Conservation (phyloP, 2,329 filamentous ascomycete genomes). For the Fusarium sp. region DNA sequence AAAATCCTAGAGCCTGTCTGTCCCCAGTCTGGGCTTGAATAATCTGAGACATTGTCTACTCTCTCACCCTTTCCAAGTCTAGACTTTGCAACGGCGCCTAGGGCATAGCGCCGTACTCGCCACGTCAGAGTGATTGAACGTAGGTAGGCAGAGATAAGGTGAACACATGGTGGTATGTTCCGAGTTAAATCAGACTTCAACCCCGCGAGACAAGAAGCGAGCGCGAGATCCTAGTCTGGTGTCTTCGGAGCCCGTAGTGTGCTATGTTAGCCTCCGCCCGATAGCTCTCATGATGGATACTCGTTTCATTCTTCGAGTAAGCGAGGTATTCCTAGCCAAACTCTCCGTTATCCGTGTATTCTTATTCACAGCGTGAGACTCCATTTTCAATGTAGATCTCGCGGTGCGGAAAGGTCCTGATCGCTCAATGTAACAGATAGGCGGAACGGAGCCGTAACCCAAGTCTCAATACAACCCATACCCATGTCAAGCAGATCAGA, state of each 20-base stretch:
- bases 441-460: constrained; percentile 42
- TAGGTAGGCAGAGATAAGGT: constrained; percentile 17
- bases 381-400: constrained; percentile 41
- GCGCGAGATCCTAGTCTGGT: constrained; percentile 4
- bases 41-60: constrained; percentile 22
- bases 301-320: constrained; percentile 23
- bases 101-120: constrained; percentile 23
- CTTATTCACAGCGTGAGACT: constrained; percentile 19
- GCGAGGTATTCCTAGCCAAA: constrained; percentile 15
- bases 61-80: constrained; percentile 10
- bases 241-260: neutral
- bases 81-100: constrained; percentile 20
- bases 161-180: neutral
- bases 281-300: constrained; percentile 23
- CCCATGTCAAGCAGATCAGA: constrained; percentile 26
- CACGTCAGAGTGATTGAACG: constrained; percentile 41
- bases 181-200: constrained; percentile 25
- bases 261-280: neutral
- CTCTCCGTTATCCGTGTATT: constrained; percentile 1
- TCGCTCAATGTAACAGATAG: constrained; percentile 10
- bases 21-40: neutral
- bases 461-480: constrained; percentile 11
- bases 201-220: constrained; percentile 3
- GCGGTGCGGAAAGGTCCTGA: constrained; percentile 30
- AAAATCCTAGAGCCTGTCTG: constrained; percentile 7